Evolutionary conservation across 306 rosid genomes (phyloP).

Genomic region (Sophora flavescens): DNA sequence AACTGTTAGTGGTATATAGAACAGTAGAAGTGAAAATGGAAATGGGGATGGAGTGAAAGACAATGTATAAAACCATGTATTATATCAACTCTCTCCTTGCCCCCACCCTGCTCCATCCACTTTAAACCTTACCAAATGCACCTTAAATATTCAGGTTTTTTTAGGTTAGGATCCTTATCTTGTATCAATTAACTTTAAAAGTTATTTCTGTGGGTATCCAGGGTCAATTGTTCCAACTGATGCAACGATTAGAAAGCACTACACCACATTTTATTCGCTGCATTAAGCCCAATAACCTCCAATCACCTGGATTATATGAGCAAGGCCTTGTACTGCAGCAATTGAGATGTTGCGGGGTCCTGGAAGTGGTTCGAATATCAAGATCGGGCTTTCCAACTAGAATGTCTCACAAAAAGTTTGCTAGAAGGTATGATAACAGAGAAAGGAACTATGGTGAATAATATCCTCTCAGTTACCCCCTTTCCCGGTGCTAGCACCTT

Average conservation of each 20-base stretch:
- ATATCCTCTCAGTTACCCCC: not conserved
- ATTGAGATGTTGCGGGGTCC: slow-evolving; percentile 96
- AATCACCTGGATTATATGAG: slow-evolving; percentile 92
- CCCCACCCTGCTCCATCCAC: not conserved
- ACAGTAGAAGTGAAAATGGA: not conserved
- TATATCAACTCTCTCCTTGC: not conserved
- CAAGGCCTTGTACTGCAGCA: slow-evolving; percentile 97
- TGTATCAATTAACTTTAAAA: slow-evolving; percentile 37
- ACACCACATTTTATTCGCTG: slow-evolving; percentile 99
- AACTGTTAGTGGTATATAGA: not conserved
- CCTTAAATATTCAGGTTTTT: not conserved
- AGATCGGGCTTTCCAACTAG: slow-evolving; percentile 99
- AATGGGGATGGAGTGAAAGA: slow-evolving; percentile 28
- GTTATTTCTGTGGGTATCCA: slow-evolving; percentile 51
- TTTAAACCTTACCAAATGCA: not conserved
- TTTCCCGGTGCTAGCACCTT: not conserved
- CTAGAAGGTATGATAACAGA: slow-evolving; percentile 71
- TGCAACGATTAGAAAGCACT: slow-evolving; percentile 95
- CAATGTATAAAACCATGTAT: slow-evolving; percentile 8
- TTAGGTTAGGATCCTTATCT: slow-evolving; percentile 11
- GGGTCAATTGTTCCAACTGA: slow-evolving; percentile 93
- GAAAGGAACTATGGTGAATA: slow-evolving; percentile 31
- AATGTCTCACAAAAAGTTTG: slow-evolving; percentile 95
- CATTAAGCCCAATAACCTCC: slow-evolving; percentile 95
- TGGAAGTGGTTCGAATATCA: slow-evolving; percentile 98